Percentiles rank a stretch among this genome's conserved stretches.
phyloP scores from a whole-genome alignment of 495 filamentous ascomycete species.

The Hyaloscypha hepaticicola region DNA sequence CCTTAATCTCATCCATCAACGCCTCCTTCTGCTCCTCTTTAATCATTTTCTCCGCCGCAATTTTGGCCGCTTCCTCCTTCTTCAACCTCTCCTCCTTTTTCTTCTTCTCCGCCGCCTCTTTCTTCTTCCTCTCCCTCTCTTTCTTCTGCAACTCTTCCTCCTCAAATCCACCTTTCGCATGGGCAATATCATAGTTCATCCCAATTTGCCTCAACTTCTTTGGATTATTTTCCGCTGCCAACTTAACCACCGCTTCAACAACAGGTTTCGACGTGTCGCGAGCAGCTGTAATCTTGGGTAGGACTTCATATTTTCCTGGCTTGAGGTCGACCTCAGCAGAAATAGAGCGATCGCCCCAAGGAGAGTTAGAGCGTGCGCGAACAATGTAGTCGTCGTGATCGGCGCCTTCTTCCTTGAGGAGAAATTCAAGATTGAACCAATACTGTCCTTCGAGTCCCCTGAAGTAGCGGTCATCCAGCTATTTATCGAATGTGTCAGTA shows the following conservation, averaged over 20 bases:
- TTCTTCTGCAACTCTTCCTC: constrained; percentile 12
- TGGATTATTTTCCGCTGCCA: constrained; percentile 57
- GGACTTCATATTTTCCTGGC: constrained; percentile 73
- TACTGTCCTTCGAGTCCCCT: constrained; percentile 82
- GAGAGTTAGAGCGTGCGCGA: neutral
- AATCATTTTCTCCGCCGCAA: constrained; percentile 38
- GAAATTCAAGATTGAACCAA: constrained; percentile 72
- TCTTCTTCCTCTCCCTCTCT: constrained; percentile 18
- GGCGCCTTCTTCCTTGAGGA: constrained; percentile 75
- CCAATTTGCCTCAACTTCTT: constrained; percentile 82
- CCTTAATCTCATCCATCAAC: constrained; percentile 20
- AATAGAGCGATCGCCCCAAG: constrained; percentile 55
- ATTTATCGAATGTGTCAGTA: neutral
- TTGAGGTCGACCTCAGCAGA: constrained; percentile 80
- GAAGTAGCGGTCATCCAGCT: constrained; percentile 87
- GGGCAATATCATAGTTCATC: constrained; percentile 77
- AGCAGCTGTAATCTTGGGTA: constrained; percentile 75
- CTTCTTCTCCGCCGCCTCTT: constrained; percentile 17
- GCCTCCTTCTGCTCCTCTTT: constrained; percentile 26
- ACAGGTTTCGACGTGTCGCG: constrained; percentile 48
- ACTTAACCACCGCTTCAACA: constrained; percentile 66
- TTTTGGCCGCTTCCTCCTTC: constrained; percentile 18
- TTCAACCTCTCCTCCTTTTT: constrained; percentile 16
- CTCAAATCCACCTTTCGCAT: constrained; percentile 60
- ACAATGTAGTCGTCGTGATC: constrained; percentile 33